Conservation (phyloP, 2,329 filamentous ascomycete species). For the Aotearoamyces nothofagi region DNA sequence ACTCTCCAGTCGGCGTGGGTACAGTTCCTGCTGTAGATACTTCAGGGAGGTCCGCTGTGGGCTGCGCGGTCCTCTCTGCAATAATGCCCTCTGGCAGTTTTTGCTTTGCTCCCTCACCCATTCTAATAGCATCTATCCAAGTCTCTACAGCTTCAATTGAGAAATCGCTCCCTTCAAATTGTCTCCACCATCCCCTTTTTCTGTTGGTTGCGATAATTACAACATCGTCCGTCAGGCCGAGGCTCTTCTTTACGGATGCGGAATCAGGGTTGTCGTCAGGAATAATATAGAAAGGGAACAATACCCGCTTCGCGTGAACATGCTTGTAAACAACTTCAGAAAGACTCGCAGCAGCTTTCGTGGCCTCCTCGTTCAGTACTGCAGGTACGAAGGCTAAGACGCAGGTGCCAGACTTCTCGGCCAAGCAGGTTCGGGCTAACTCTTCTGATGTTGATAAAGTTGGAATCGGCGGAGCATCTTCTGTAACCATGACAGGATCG, state of each 20-base stretch:
- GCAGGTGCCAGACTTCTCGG: constrained; percentile 64
- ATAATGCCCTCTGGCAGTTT: constrained; percentile 52
- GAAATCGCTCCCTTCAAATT: constrained; percentile 39
- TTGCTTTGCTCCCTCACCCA: constrained; percentile 74
- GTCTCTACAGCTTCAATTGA: constrained; percentile 50
- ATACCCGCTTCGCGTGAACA: constrained; percentile 42
- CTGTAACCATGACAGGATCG: constrained; percentile 30
- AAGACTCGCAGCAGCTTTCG: constrained; percentile 46
- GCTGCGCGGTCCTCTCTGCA: constrained; percentile 19
- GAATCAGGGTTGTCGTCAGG: constrained; percentile 44
- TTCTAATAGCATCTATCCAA: constrained; percentile 83
- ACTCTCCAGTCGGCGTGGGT: no score
- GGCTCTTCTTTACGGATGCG: constrained; percentile 36
- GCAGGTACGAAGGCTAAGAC: constrained; percentile 58
- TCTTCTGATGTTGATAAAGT: constrained; percentile 47
- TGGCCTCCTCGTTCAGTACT: constrained; percentile 20
- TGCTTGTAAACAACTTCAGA: constrained; percentile 67
- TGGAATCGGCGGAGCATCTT: constrained; percentile 46
- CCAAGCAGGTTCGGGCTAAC: constrained; percentile 58
- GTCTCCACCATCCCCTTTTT: constrained; percentile 75
- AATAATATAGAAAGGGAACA: constrained; percentile 76
- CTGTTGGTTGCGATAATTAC: constrained; percentile 74
- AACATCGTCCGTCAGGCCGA: constrained; percentile 45
- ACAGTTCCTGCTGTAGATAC: no score
- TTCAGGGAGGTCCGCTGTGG: no score